Percentiles rank a stretch among this genome's conserved stretches.
Conservation (phyloP, 352 stramenopile species). For the Discostella stelligera region DNA sequence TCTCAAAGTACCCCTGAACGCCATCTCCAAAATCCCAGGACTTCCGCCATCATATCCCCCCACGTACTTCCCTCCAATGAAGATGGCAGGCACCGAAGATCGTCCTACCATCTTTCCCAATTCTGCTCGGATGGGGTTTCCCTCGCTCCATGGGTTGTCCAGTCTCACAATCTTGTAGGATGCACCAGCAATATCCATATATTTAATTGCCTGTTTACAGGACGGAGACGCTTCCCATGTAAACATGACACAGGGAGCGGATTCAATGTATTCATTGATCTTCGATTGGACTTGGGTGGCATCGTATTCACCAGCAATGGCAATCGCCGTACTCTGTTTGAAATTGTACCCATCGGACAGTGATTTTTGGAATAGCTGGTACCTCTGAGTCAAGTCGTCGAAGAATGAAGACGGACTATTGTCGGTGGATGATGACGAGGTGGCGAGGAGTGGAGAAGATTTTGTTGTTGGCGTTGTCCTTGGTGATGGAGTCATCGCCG, state of each 20-base stretch:
- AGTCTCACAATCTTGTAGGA: conserved; percentile 63
- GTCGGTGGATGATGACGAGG: neutral
- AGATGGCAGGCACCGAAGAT: conserved; percentile 63
- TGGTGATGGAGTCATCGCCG: conserved; percentile 5
- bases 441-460: conserved; percentile 9
- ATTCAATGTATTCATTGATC: conserved; percentile 48
- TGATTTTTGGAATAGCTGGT: conserved; percentile 49
- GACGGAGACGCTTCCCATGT: conserved; percentile 59
- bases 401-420: conserved; percentile 27
- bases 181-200: conserved; percentile 51
- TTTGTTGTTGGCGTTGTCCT: neutral
- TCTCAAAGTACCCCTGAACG: conserved; percentile 65
- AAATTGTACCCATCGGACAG: conserved; percentile 38
- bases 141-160: conserved; percentile 67
- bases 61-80: conserved; percentile 67
- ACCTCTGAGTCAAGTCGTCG: conserved; percentile 31
- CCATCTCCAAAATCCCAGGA: conserved; percentile 65
- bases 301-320: conserved; percentile 66
- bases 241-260: conserved; percentile 68
- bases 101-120: conserved; percentile 62
- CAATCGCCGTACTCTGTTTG: conserved; percentile 53
- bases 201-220: conserved; percentile 66
- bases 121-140: conserved; percentile 65
- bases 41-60: conserved; percentile 68
- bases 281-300: conserved; percentile 31